A percentile compares a stretch with the other conserved stretches of the same genome.
These are phyloP conservation scores for Yarrowia bubula DNA, from an alignment of 805 yeast genomes.

Conservation along the genomic window DNA sequence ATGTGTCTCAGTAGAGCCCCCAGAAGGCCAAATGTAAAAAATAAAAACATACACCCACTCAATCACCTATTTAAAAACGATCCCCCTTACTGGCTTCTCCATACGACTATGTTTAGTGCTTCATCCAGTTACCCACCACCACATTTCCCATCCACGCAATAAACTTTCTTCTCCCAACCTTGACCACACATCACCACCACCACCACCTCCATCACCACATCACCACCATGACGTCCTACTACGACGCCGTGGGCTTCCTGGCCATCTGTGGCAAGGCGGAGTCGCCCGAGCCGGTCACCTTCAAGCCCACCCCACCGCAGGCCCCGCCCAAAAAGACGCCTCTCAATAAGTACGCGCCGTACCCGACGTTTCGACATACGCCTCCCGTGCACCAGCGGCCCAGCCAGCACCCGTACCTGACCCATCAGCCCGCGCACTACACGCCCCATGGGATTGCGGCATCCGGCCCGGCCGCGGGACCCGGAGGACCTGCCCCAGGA, in stretches of 20 bases:
- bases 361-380: slow-evolving; percentile 5
- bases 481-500: slow-evolving; percentile 1
- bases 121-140: not conserved
- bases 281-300: slow-evolving; percentile 40
- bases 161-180: not conserved
- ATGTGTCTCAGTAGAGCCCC: too few relatives aligned
- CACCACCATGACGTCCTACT: slow-evolving; percentile 33
- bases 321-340: not conserved
- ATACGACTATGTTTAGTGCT: too few relatives aligned
- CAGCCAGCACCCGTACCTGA: slow-evolving; percentile 21
- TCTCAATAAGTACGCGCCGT: slow-evolving; percentile 3
- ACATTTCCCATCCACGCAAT: not conserved
- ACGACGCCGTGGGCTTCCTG: slow-evolving; percentile 43
- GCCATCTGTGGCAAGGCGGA: slow-evolving; percentile 43
- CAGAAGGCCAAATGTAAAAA: too few relatives aligned
- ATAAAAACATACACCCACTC: too few relatives aligned
- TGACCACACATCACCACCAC: not conserved
- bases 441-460: slow-evolving; percentile 22
- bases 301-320: not conserved
- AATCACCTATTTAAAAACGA: too few relatives aligned
- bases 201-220: not conserved
- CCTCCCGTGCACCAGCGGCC: not conserved
- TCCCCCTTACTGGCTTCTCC: too few relatives aligned
- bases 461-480: not conserved
- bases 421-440: slow-evolving; percentile 25